phyloP scores from a whole-genome alignment of 176 grass and related monocot species.

The Triticum urartu region DNA sequence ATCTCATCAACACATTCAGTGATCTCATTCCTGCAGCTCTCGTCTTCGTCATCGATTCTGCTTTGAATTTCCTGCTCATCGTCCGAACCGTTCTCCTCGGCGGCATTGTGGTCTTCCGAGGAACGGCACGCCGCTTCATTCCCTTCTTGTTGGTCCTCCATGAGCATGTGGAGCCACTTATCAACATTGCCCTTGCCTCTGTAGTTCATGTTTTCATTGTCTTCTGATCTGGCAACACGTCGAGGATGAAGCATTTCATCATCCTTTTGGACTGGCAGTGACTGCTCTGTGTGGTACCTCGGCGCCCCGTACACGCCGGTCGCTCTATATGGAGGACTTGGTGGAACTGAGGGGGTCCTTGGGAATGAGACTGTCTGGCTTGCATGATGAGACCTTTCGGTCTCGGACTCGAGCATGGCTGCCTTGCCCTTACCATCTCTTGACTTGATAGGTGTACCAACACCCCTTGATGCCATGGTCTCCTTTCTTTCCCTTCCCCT shows the following conservation, averaged over 20 bases:
- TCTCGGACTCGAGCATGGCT: not conserved
- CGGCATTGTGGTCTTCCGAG: not conserved
- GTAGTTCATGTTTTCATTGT: constrained; percentile 47
- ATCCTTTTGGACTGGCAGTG: constrained; percentile 19
- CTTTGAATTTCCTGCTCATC: constrained; percentile 28
- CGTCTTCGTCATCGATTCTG: not conserved
- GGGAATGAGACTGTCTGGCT: constrained; percentile 33
- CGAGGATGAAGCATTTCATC: not conserved
- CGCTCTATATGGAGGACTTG: constrained; percentile 44
- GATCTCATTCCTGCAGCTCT: constrained; percentile 33
- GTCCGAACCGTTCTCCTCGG: not conserved
- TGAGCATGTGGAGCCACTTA: constrained; percentile 74
- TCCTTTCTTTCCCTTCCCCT: constrained; percentile 35
- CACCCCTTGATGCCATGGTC: constrained; percentile 8
- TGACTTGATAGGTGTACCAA: constrained; percentile 30
- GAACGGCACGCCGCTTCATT: not conserved
- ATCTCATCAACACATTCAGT: constrained; percentile 43
- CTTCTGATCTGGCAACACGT: constrained; percentile 31
- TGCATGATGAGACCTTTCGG: constrained; percentile 20
- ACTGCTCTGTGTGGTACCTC: constrained; percentile 23
- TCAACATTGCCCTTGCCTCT: constrained; percentile 65
- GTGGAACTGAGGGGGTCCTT: constrained; percentile 35
- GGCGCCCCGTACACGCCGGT: not conserved
- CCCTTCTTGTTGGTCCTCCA: constrained; percentile 49
- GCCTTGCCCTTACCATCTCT: constrained; percentile 27